A percentile compares a stretch with the other conserved stretches of the same genome.
Evolutionary conservation across 2,329 filamentous ascomycete species (phyloP).

Genomic region (Pestalotiopsis sp.): DNA sequence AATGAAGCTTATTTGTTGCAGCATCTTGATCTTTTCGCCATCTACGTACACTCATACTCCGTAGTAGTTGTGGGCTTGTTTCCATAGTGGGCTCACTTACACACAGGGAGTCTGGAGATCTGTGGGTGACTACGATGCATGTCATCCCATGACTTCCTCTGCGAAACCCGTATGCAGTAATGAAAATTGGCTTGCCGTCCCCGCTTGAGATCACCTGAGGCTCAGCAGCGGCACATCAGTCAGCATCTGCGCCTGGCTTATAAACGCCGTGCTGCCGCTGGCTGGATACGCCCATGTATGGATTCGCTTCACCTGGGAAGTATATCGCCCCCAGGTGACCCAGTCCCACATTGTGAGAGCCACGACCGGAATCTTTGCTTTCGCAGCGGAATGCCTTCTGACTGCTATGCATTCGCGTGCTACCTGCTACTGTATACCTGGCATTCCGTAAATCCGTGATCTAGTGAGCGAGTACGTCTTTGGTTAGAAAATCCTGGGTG

Average conservation of each 20-base stretch:
- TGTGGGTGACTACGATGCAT: neutral
- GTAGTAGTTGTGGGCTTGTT: neutral
- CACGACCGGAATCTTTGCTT: neutral
- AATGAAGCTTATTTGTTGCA: neutral
- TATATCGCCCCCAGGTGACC: too few species aligned
- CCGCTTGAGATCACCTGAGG: neutral
- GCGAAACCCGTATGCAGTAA: neutral
- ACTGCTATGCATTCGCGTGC: too few species aligned
- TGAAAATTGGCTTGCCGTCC: neutral
- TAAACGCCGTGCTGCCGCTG: neutral
- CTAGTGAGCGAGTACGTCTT: neutral
- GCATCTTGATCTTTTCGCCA: neutral
- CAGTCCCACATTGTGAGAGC: neutral
- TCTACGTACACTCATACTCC: neutral
- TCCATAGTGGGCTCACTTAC: neutral
- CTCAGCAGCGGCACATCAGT: neutral
- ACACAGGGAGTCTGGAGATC: neutral
- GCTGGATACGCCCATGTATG: too few species aligned
- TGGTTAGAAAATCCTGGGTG: neutral
- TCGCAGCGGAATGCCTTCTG: too few species aligned
- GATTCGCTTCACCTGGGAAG: too few species aligned
- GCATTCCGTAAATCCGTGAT: neutral
- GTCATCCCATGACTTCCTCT: neutral
- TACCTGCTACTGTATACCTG: neutral
- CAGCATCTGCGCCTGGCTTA: neutral